Evolutionary conservation across 2,329 filamentous ascomycete species (phyloP).

Genomic region (Harringtonia aguacate): DNA sequence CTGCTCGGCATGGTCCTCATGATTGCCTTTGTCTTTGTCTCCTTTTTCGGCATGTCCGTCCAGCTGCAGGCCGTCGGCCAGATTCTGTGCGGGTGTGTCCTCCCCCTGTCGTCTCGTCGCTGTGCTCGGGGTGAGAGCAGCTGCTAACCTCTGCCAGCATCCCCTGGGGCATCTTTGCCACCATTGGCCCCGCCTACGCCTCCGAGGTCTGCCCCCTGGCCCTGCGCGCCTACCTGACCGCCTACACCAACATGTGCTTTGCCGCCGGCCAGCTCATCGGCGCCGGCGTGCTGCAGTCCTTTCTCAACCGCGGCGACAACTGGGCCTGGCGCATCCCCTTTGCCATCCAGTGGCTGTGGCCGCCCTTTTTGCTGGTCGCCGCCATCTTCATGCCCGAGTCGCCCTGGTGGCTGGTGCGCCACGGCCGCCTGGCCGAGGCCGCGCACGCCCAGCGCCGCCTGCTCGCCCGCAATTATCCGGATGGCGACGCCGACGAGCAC

Average conservation of each 20-base stretch:
- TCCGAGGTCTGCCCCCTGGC: slow-evolving; percentile 37
- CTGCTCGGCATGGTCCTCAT: slow-evolving; percentile 33
- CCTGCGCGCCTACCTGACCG: slow-evolving; percentile 40
- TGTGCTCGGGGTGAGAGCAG: too few relatives aligned
- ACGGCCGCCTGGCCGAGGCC: slow-evolving; percentile 29
- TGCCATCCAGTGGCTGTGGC: slow-evolving; percentile 40
- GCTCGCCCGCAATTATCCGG: slow-evolving; percentile 19
- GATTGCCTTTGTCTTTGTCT: slow-evolving; percentile 39
- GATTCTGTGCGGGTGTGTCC: slow-evolving; percentile 26
- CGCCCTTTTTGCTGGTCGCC: slow-evolving; percentile 30
- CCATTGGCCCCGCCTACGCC: slow-evolving; percentile 18
- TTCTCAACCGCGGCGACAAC: slow-evolving; percentile 26
- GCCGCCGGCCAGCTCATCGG: slow-evolving; percentile 50
- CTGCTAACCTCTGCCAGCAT: slow-evolving; percentile 11
- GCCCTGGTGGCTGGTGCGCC: slow-evolving; percentile 39
- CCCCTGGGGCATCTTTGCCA: slow-evolving; percentile 35
- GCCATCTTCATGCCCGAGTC: slow-evolving; percentile 36
- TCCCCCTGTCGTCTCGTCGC: too few relatives aligned
- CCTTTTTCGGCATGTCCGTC: slow-evolving; percentile 40
- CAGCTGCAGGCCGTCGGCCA: slow-evolving; percentile 36
- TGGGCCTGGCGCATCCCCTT: slow-evolving; percentile 39
- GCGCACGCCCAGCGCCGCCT: slow-evolving; percentile 28
- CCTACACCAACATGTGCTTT: slow-evolving; percentile 49
- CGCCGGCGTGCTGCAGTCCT: slow-evolving; percentile 33
- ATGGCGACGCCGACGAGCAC: slow-evolving; percentile 3